A percentile compares a stretch with the other conserved stretches of the same genome.
Conservation (phyloP, 495 filamentous ascomycete species). For the Tricharina praecox region DNA sequence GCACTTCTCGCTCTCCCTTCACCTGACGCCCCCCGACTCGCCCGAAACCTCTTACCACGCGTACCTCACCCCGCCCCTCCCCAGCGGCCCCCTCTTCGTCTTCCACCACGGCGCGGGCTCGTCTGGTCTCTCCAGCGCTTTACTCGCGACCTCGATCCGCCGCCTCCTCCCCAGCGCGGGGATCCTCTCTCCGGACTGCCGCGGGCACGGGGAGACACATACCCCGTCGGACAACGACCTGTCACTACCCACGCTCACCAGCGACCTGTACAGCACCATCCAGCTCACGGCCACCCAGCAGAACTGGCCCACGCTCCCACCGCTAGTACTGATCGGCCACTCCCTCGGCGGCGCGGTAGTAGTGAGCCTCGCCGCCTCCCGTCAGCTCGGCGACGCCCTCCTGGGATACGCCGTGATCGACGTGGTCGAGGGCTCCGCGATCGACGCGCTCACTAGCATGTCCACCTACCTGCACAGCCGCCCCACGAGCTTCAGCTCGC, state of each 20-base stretch:
- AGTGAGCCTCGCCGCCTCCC: slow-evolving; percentile 47
- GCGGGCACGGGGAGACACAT: slow-evolving; percentile 67
- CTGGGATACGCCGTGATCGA: slow-evolving; percentile 85
- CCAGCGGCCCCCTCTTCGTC: slow-evolving; percentile 61
- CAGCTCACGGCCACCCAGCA: slow-evolving; percentile 43
- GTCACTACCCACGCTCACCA: slow-evolving; percentile 48
- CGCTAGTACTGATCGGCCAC: slow-evolving; percentile 76
- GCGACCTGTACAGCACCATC: slow-evolving; percentile 57
- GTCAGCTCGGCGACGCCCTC: slow-evolving; percentile 44
- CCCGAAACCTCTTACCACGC: slow-evolving; percentile 53
- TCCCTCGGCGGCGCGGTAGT: slow-evolving; percentile 91
- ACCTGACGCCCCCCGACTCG: slow-evolving; percentile 12
- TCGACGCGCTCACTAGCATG: slow-evolving; percentile 94
- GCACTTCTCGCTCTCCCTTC: slow-evolving; percentile 43
- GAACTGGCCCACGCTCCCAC: slow-evolving; percentile 55
- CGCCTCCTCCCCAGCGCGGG: slow-evolving; percentile 66
- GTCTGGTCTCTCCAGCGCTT: slow-evolving; percentile 71
- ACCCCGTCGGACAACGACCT: slow-evolving; percentile 38
- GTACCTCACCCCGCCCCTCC: slow-evolving; percentile 52
- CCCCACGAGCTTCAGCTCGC: slow-evolving; percentile 56
- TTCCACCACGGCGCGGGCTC: slow-evolving; percentile 84
- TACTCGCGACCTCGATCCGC: slow-evolving; percentile 58
- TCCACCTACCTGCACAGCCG: slow-evolving; percentile 71
- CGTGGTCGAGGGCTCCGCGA: slow-evolving; percentile 72
- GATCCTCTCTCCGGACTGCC: slow-evolving; percentile 65